Conservation (phyloP, 2,329 filamentous ascomycete genomes). For the Helminthosporium solani region DNA sequence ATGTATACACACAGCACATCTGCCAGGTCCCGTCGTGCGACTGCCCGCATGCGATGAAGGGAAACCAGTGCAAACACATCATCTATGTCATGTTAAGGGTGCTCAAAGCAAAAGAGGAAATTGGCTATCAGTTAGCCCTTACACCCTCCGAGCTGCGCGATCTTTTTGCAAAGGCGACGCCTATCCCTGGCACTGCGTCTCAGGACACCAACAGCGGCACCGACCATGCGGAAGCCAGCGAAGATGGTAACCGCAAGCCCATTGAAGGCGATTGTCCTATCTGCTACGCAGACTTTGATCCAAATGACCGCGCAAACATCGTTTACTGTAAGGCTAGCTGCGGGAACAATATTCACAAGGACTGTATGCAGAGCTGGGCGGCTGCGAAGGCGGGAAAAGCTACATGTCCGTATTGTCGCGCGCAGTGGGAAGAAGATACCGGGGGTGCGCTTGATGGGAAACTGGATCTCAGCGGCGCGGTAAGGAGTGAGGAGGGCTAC, state of each 20-base stretch:
- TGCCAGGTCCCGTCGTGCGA: constrained; percentile 54
- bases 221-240: constrained; percentile 27
- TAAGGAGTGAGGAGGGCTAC: constrained; percentile 56
- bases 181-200: constrained; percentile 47
- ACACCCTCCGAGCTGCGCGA: constrained; percentile 58
- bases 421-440: constrained; percentile 54
- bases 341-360: constrained; percentile 63
- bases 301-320: constrained; percentile 35
- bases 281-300: constrained; percentile 47
- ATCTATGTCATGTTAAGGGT: constrained; percentile 61
- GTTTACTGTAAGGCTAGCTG: constrained; percentile 61
- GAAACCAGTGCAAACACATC: constrained; percentile 65
- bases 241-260: constrained; percentile 56
- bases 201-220: constrained; percentile 22
- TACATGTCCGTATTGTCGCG: constrained; percentile 64
- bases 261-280: constrained; percentile 64
- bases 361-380: constrained; percentile 58
- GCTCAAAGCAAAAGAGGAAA: constrained; percentile 56
- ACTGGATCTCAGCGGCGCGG: constrained; percentile 48
- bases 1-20: constrained; percentile 60
- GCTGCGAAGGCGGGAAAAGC: constrained; percentile 38
- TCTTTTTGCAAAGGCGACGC: constrained; percentile 56
- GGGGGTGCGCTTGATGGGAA: constrained; percentile 37
- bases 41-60: constrained; percentile 56
- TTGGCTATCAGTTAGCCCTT: constrained; percentile 62